phyloP scores from a whole-genome alignment of 257 asterid species.

The Solanum etuberosum region DNA sequence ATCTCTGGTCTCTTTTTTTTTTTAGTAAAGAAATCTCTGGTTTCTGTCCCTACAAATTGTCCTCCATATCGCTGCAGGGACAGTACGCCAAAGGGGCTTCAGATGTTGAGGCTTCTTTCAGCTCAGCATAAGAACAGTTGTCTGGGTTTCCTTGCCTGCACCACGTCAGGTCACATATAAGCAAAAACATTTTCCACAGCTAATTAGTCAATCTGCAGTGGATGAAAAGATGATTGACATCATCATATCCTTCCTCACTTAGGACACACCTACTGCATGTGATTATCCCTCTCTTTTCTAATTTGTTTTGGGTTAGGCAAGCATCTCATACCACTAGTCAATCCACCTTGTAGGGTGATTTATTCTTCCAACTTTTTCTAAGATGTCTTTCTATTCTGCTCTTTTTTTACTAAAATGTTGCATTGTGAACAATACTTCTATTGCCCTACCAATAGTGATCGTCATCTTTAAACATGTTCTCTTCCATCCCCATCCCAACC shows the following conservation, averaged over 20 bases:
- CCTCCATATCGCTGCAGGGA: neutral
- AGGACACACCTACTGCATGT: neutral
- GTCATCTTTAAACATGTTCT: neutral
- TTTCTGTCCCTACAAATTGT: neutral
- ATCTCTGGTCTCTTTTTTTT: neutral
- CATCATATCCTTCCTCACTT: neutral
- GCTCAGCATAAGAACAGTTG: neutral
- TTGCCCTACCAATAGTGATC: neutral
- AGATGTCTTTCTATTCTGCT: neutral
- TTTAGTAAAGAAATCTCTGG: neutral
- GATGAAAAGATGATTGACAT: neutral
- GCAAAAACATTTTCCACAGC: neutral
- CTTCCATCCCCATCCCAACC: neutral
- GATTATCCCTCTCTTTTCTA: neutral
- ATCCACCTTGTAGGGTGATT: neutral
- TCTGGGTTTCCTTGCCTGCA: neutral
- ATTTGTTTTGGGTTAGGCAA: neutral
- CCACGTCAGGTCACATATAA: neutral
- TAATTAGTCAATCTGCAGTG: neutral
- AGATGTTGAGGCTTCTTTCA: neutral
- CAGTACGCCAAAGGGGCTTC: neutral
- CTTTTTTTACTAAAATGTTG: neutral
- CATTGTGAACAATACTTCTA: neutral
- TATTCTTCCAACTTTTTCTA: neutral
- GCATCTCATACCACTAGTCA: neutral